Evolutionary conservation across 352 stramenopile species (phyloP).

Genomic region (Phytophthora litchii): DNA sequence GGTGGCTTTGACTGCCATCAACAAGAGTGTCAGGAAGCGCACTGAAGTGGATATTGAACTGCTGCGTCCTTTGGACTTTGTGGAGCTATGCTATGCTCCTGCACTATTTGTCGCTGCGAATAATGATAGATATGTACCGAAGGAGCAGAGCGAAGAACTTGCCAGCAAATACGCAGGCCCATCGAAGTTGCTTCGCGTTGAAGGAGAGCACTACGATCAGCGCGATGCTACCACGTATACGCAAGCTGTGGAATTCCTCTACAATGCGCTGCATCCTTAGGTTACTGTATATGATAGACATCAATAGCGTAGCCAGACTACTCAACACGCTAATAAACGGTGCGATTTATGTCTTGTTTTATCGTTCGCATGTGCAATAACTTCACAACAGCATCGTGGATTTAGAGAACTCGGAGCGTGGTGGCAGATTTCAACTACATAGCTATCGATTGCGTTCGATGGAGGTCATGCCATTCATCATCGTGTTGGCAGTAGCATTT

Average conservation of each 20-base stretch:
- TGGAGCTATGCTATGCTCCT: constrained; percentile 67
- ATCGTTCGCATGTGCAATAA: neutral
- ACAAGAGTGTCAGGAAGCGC: constrained; percentile 80
- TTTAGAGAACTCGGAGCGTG: too few relatives aligned
- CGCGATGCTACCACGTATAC: constrained; percentile 53
- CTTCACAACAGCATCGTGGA: constrained; percentile 14
- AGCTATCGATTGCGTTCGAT: constrained; percentile 1
- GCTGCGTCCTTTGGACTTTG: constrained; percentile 76
- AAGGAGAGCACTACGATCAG: constrained; percentile 70
- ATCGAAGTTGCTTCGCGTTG: constrained; percentile 52
- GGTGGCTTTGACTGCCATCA: constrained; percentile 63
- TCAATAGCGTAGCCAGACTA: constrained; percentile 9
- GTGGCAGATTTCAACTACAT: too few relatives aligned
- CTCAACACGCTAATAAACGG: constrained; percentile 7
- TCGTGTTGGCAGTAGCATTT: too few relatives aligned
- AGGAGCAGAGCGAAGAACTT: constrained; percentile 73
- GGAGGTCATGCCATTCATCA: neutral
- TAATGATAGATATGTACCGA: constrained; percentile 70
- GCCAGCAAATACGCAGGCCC: constrained; percentile 64
- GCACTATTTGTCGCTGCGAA: constrained; percentile 72
- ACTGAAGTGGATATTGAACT: constrained; percentile 73
- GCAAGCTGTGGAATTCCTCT: constrained; percentile 72
- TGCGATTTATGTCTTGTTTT: constrained; percentile 8
- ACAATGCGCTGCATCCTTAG: constrained; percentile 46
- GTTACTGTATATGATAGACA: constrained; percentile 15